Evolutionary conservation across 108 stramenopile species (phyloP).

Genomic region (Stephanodiscus minutulus): DNA sequence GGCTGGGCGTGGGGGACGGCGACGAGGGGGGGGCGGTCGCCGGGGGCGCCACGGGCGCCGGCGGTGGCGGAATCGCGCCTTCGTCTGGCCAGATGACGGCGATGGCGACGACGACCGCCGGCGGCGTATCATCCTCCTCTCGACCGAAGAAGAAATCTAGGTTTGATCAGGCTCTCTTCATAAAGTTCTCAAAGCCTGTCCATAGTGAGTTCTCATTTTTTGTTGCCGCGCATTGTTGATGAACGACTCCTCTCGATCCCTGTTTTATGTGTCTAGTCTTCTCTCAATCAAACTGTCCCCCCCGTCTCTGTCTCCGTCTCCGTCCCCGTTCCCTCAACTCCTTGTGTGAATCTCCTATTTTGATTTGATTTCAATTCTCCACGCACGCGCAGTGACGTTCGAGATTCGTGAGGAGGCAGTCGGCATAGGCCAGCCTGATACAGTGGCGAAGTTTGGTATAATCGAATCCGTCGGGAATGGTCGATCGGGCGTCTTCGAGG

Average conservation of each 20-base stretch:
- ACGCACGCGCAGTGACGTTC: constrained; percentile 61
- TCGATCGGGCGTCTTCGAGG: constrained; percentile 68
- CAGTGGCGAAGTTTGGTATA: constrained; percentile 77
- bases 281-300: too few relatives aligned
- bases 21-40: background rate
- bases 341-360: background rate
- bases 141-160: constrained; percentile 79
- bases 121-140: constrained; percentile 11
- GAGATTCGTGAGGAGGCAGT: constrained; percentile 82
- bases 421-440: constrained; percentile 84
- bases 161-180: constrained; percentile 85
- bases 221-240: background rate
- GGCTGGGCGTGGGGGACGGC: constrained; percentile 69
- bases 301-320: too few relatives aligned
- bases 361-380: background rate
- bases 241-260: background rate
- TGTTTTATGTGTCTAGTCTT: background rate
- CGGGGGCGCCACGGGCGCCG: constrained; percentile 14
- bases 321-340: background rate
- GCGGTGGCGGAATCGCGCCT: background rate
- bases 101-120: background rate
- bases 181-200: constrained; percentile 90
- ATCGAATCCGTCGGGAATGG: constrained; percentile 64
- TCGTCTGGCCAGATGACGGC: constrained; percentile 12
- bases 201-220: constrained; percentile 66